These are phyloP conservation scores for Picochlorum sp. DNA, from an alignment of 139 green algal species.

Conservation along the genomic window DNA sequence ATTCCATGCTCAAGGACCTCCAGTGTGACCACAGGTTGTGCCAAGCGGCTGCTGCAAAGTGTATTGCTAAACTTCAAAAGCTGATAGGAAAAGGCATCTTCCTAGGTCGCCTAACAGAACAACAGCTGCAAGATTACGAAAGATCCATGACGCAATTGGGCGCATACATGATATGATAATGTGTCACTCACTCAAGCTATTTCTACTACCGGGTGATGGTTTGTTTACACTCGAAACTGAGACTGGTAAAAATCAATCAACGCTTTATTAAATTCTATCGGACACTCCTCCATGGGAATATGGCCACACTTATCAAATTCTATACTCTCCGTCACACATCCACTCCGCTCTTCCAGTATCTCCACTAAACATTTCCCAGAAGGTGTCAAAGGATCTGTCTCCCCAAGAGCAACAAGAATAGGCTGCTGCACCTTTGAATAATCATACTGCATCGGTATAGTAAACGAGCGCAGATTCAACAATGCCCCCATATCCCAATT, in stretches of 20 bases:
- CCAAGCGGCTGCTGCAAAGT: constrained; percentile 49
- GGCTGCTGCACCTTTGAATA: constrained; percentile 5
- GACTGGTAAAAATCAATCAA: constrained; percentile 18
- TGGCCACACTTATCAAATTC: constrained; percentile 14
- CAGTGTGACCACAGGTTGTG: constrained; percentile 56
- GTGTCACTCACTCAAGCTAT: too few species aligned
- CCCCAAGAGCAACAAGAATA: constrained; percentile 17
- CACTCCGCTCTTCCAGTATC: constrained; percentile 1
- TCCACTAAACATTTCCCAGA: constrained; percentile 6
- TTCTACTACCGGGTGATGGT: background rate
- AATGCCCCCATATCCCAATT: constrained; percentile 55
- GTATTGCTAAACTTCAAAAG: constrained; percentile 47
- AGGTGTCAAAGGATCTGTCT: constrained; percentile 7
- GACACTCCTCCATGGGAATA: constrained; percentile 23
- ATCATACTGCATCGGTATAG: constrained; percentile 15
- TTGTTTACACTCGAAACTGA: background rate
- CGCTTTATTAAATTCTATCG: constrained; percentile 7
- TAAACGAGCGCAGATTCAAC: constrained; percentile 35
- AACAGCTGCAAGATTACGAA: constrained; percentile 21
- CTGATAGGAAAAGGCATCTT: constrained; percentile 56
- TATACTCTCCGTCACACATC: background rate
- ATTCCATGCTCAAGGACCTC: constrained; percentile 58
- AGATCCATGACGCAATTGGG: too few species aligned
- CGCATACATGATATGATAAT: too few species aligned
- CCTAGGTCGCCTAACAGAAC: constrained; percentile 42